These are phyloP conservation scores for Fragilaria crotonensis DNA, from an alignment of 108 stramenopile genomes.

Conservation along the genomic window DNA sequence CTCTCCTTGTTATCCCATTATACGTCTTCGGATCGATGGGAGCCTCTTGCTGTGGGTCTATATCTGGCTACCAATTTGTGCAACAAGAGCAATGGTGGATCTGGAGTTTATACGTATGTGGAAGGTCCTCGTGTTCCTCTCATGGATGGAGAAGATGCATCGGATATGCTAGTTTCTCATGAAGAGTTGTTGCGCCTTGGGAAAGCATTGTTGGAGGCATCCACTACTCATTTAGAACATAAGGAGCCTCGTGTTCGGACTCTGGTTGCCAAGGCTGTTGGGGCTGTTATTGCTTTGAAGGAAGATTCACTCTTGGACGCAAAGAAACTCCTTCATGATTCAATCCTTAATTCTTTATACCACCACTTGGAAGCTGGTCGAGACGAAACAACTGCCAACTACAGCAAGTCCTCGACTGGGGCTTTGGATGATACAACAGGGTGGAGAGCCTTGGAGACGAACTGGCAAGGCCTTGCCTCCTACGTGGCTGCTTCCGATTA, in stretches of 20 bases:
- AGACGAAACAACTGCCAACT: conserved; percentile 27
- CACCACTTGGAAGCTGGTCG: conserved; percentile 42
- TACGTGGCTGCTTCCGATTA: conserved; percentile 53
- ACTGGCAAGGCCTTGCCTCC: conserved; percentile 81
- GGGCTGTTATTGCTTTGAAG: conserved; percentile 35
- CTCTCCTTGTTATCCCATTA: background rate
- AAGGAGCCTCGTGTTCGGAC: conserved; percentile 74
- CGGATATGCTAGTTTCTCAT: conserved; percentile 3
- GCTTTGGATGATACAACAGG: conserved; percentile 97
- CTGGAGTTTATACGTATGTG: conserved; percentile 49
- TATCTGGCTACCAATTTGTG: conserved; percentile 54
- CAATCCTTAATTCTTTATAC: conserved; percentile 25
- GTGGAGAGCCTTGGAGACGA: conserved; percentile 95
- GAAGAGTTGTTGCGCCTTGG: conserved; percentile 34
- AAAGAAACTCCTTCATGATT: conserved; percentile 24
- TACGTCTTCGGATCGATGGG: conserved; percentile 76
- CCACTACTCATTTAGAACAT: conserved; percentile 62
- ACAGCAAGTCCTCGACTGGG: conserved; percentile 54
- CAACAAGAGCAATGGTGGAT: background rate
- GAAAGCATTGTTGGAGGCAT: conserved; percentile 31
- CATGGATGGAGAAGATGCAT: conserved; percentile 3
- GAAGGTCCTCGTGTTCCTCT: conserved; percentile 78
- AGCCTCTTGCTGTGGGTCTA: conserved; percentile 74
- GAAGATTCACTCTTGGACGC: conserved; percentile 31
- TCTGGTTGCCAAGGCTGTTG: conserved; percentile 71